Percentiles rank a stretch among this genome's conserved stretches.
Conservation (phyloP, 305 asterid species). For the Coffea humblotiana region DNA sequence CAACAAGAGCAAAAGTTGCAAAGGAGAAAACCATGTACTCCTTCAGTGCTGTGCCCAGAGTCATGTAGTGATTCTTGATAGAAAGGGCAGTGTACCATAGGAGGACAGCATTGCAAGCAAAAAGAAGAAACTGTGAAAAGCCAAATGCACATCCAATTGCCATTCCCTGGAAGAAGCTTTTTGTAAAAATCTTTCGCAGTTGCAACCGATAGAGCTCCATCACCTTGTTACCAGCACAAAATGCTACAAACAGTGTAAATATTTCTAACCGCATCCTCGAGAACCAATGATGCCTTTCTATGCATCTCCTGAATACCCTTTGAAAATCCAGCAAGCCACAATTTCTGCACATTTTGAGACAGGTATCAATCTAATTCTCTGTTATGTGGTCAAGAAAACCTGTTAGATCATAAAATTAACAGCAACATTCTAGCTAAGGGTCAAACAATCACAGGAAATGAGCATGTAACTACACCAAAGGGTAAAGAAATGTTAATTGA, state of each 20-base stretch:
- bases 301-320: constrained; percentile 99
- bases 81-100: constrained; percentile 95
- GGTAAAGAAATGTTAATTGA: not conserved
- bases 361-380: not conserved
- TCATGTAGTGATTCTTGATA: constrained; percentile 58
- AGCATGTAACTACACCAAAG: not conserved
- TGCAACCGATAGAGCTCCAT: constrained; percentile 96
- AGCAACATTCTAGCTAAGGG: not conserved
- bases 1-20: constrained; percentile 96
- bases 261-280: constrained; percentile 98
- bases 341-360: constrained; percentile 58
- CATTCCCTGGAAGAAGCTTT: constrained; percentile 96
- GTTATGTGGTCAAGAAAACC: not conserved
- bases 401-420: not conserved
- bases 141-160: constrained; percentile 97
- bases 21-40: constrained; percentile 99
- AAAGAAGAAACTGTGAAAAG: constrained; percentile 96
- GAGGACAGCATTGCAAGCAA: constrained; percentile 95
- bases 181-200: constrained; percentile 75
- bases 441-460: not conserved
- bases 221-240: constrained; percentile 98
- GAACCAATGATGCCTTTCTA: constrained; percentile 94
- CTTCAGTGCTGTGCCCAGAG: constrained; percentile 71
- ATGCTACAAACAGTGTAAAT: constrained; percentile 93
- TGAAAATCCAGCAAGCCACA: constrained; percentile 99